Conservation (phyloP, 2,329 filamentous ascomycete species). For the Tolypocladium album region DNA sequence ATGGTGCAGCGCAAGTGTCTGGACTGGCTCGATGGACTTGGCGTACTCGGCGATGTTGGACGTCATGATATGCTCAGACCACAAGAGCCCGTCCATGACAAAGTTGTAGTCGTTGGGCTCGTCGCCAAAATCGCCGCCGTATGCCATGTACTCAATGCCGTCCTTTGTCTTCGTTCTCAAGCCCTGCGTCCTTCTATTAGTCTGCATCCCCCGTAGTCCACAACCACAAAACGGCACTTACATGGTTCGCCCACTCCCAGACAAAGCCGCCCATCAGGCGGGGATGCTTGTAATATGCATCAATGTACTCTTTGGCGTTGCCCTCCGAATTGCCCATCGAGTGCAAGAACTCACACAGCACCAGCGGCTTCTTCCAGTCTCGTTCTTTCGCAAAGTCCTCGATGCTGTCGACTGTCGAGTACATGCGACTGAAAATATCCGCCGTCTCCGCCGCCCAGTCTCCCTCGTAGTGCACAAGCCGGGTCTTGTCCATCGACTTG, state of each 20-base stretch:
- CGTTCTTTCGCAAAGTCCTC: constrained; percentile 26
- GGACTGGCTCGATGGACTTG: constrained; percentile 49
- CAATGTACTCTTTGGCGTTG: constrained; percentile 54
- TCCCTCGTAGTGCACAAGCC: constrained; percentile 56
- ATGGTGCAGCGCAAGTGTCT: constrained; percentile 32
- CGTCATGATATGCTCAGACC: constrained; percentile 36
- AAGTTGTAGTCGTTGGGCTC: constrained; percentile 49
- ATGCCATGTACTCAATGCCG: constrained; percentile 39
- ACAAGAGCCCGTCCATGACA: constrained; percentile 41
- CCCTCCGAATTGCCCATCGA: constrained; percentile 68
- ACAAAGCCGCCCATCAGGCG: constrained; percentile 50
- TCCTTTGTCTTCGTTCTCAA: constrained; percentile 31
- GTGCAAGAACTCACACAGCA: constrained; percentile 44
- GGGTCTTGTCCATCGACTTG: constrained; percentile 42
- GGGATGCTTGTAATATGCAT: constrained; percentile 46
- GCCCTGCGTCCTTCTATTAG: constrained; percentile 11
- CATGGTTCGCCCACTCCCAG: constrained; percentile 55
- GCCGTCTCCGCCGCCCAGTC: constrained; percentile 45
- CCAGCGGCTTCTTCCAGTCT: constrained; percentile 43
- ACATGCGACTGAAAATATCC: constrained; percentile 59
- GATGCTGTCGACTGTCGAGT: constrained; percentile 39
- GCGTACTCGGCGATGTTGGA: constrained; percentile 44
- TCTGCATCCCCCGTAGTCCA: neutral
- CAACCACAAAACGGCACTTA: neutral
- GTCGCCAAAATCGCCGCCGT: constrained; percentile 53